Percentiles rank a stretch among this genome's conserved stretches.
Evolutionary conservation across 164 flowering plant genomes (phyloP).

Genomic region (Annona cherimola): DNA sequence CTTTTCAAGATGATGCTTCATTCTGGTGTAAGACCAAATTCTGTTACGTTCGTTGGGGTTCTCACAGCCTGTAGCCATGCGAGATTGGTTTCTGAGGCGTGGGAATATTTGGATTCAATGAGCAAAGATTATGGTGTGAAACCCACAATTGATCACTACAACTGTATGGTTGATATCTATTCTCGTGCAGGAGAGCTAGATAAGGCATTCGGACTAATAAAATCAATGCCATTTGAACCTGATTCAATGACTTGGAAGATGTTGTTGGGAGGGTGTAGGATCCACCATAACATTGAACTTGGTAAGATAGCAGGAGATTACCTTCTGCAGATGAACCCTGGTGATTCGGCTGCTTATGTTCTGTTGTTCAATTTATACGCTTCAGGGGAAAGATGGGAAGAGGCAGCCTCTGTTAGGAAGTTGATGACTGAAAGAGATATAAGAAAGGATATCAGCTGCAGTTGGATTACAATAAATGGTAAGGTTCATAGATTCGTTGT

Average conservation of each 20-base stretch:
- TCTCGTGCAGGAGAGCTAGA: slow-evolving; percentile 49
- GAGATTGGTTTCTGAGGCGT: slow-evolving; percentile 41
- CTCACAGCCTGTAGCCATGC: slow-evolving; percentile 54
- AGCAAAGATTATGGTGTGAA: slow-evolving; percentile 28
- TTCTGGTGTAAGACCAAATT: slow-evolving; percentile 38
- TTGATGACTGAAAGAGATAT: slow-evolving; percentile 41
- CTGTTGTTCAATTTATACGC: slow-evolving; percentile 46
- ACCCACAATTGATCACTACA: slow-evolving; percentile 51
- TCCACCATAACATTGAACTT: slow-evolving; percentile 34
- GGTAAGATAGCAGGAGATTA: slow-evolving; percentile 41
- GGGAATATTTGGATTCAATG: slow-evolving; percentile 40
- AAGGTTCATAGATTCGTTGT: slow-evolving; percentile 45
- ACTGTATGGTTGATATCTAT: slow-evolving; percentile 49
- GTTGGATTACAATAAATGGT: slow-evolving; percentile 49
- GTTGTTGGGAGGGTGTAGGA: slow-evolving; percentile 46
- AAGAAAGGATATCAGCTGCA: slow-evolving; percentile 46
- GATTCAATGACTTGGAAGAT: slow-evolving; percentile 53
- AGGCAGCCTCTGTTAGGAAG: slow-evolving; percentile 37
- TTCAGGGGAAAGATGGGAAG: slow-evolving; percentile 42
- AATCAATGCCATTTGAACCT: slow-evolving; percentile 40
- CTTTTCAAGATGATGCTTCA: slow-evolving; percentile 37
- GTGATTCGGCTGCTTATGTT: slow-evolving; percentile 40
- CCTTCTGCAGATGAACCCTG: slow-evolving; percentile 34
- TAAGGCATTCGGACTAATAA: slow-evolving; percentile 38
- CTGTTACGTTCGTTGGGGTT: slow-evolving; percentile 40